Base-by-base conservation (phyloP, 1,139 yeast genomes). In the Pichia sp. region DNA sequence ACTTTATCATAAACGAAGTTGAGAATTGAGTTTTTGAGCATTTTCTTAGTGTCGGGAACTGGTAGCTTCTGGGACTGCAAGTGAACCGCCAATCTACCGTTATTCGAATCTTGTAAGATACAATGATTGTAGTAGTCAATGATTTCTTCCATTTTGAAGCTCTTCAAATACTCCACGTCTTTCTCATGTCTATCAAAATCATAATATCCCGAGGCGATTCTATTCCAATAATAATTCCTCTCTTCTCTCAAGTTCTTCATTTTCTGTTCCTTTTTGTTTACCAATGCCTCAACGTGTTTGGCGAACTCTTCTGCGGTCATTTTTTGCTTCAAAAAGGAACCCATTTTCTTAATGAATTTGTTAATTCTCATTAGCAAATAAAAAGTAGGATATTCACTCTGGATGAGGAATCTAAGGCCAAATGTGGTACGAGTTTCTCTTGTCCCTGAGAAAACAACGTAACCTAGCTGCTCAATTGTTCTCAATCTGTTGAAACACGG, bases 381-480 rank as follows among this genome's bases (percentile, higher is more conserved):
- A 13, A 77, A 78, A 2, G 95, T 76, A 2, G 87, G 71, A 65
- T 87, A 80, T 67, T 90, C 97, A 55, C 96, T 85, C 70, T 93
- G 99, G 44, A 91, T 76, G 58, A 91, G 71, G n/a, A 93, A 70
- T 60, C 96, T 76, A 58, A 85, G 77, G 13, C 96, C 95, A 60
- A 83, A 74, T 2, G 90, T 79, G 10, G 95, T 85, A 64, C 95
- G 78, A 1, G 88, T 79, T 52, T 77, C 74, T 57, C 85, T 74
- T 34, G 79, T 70, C 1, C 95, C 87, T 39, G 95, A 83, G 66
- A 88, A 89, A 0, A 93, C 99, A 55, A 93, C 90, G 64, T 87
- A 87, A 1, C 96, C 96, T 37, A 87, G 74, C 66, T 93, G 98
- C 68, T 93, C 99, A 62, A 88, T 85, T 3, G 99, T 93, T 68